Evolutionary conservation across 2,329 filamentous ascomycete species (phyloP).

Genomic region (Fusarium chlamydosporum): DNA sequence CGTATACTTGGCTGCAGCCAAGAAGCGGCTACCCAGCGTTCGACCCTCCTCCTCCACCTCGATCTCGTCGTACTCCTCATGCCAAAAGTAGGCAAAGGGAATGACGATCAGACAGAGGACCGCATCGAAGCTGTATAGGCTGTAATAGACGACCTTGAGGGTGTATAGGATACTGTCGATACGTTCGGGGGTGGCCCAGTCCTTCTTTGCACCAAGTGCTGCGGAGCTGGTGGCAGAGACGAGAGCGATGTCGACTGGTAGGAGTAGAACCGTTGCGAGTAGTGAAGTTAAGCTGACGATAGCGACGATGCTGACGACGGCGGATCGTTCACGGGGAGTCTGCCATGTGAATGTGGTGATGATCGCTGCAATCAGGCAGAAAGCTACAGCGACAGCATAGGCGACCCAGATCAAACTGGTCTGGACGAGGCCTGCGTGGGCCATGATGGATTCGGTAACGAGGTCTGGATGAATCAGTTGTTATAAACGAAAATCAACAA

Average conservation of each 20-base stretch:
- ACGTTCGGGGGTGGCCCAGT: constrained; percentile 89
- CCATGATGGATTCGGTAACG: constrained; percentile 52
- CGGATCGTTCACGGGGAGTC: constrained; percentile 86
- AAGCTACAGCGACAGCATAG: constrained; percentile 84
- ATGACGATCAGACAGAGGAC: constrained; percentile 90
- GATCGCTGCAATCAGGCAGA: constrained; percentile 82
- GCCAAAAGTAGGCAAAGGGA: constrained; percentile 98
- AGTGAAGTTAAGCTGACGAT: constrained; percentile 89
- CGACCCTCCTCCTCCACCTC: constrained; percentile 87
- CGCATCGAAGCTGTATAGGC: constrained; percentile 91
- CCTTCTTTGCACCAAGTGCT: constrained; percentile 85
- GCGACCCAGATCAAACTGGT: constrained; percentile 94
- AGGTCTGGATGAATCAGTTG: not conserved
- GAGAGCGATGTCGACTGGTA: constrained; percentile 95
- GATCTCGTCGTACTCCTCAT: constrained; percentile 96
- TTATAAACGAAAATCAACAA: constrained; percentile 33
- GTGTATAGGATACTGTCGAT: constrained; percentile 84
- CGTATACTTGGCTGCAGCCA: constrained; percentile 85
- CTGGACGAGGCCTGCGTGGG: constrained; percentile 76
- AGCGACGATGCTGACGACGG: constrained; percentile 84
- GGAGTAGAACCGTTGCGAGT: constrained; percentile 90
- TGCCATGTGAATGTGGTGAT: constrained; percentile 95
- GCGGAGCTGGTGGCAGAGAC: constrained; percentile 88
- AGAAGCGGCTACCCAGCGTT: constrained; percentile 77
- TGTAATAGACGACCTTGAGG: constrained; percentile 91